Percentiles rank a stretch among this genome's conserved stretches.
Evolutionary conservation across 176 grass and related monocot genomes (phyloP).

Genomic region (Aegilops sharonensis): DNA sequence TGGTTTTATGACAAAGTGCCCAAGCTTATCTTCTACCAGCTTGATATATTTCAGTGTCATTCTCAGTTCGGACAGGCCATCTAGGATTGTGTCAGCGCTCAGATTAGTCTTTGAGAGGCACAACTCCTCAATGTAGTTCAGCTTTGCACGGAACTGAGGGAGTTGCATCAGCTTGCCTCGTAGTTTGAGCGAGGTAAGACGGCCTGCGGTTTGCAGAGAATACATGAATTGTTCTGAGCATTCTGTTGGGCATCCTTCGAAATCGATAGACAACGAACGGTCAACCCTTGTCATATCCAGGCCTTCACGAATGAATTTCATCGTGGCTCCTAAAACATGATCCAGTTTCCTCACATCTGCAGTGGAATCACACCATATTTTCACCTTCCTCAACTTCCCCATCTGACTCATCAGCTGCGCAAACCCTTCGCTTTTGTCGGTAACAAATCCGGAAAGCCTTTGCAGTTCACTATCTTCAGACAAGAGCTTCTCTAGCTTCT

Average conservation of each 20-base stretch:
- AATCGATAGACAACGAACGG: background rate
- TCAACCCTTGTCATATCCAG: background rate
- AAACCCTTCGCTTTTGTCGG: background rate
- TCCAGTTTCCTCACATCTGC: background rate
- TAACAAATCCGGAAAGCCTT: background rate
- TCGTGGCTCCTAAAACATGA: background rate
- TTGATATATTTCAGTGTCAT: constrained; percentile 5
- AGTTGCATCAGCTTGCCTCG: background rate
- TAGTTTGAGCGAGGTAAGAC: background rate
- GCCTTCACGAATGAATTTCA: background rate
- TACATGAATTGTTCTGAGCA: background rate
- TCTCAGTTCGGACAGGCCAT: background rate
- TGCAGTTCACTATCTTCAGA: background rate
- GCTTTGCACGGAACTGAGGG: background rate
- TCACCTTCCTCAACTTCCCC: background rate
- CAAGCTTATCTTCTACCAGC: background rate
- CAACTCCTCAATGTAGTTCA: background rate
- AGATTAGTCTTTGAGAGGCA: background rate
- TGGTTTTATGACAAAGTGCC: background rate
- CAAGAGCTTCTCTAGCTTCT: background rate
- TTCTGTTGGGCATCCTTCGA: background rate
- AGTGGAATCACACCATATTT: background rate
- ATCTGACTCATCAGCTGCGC: background rate
- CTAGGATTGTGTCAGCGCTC: background rate
- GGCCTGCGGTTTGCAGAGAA: background rate